Base-by-base conservation (phyloP, 75 land plant species). In the Picea glauca region DNA sequence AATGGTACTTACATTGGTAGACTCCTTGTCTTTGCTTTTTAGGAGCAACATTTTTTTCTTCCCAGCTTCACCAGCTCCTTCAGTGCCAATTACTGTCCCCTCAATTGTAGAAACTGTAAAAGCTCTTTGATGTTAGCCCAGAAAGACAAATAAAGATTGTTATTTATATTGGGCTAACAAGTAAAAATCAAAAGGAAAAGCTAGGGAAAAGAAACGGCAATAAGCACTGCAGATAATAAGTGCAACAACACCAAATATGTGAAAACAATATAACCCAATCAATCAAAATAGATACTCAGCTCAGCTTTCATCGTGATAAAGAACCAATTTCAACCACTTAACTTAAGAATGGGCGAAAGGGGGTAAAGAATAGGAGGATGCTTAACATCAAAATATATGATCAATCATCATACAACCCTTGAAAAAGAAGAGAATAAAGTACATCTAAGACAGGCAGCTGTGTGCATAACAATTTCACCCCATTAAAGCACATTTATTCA, bases 1-100 rank as follows among this genome's bases (percentile, higher is more conserved):
- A 74, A 57, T 57, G 18, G 13, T 56, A 23, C 86, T 88, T 78
- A 86, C 90, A 62, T 81, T 21, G 78, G 81, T 56, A 73, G 66
- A 77, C 57, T 88, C 92, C 56, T 31, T 84, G 40, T 77, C 90
- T 79, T 86, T 91, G 32, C 83, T 88, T 62, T 86, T 91, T 79
- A 91, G 60, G 35, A 91, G 88, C 72, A 90, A 13, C 26, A 84
- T 32, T 67, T 83, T 88, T 57, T 75, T 80, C 78, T 84, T 88
- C 18, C 90, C 88, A 76, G 81, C 30, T 72, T 83, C 91, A 77
- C 60, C 32, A 59, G 63, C n/a, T 58, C 78, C 83, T 75, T 82
- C 67, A 32, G 67, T 78, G 65, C 75, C 84, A 77, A 68, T 32
- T 35, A 59, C 11, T n/a, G 80, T 33, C 72, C 46, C 79, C 72